phyloP scores from a whole-genome alignment of 2,329 filamentous ascomycete genomes.

The Pestalotiopsis fici region DNA sequence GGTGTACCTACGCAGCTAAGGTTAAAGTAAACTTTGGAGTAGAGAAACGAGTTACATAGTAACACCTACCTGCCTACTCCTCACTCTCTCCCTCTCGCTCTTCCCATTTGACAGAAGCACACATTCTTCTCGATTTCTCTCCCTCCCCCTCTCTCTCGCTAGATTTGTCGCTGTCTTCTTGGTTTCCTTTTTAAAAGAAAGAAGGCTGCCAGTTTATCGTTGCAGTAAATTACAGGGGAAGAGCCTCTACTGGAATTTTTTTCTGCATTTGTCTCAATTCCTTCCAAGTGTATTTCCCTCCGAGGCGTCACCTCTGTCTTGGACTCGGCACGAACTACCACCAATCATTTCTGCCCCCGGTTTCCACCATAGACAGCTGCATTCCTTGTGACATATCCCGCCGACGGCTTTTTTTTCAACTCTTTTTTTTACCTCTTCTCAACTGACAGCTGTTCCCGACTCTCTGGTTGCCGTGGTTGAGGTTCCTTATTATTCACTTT shows the following conservation, averaged over 20 bases:
- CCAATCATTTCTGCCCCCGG: slow-evolving; percentile 9
- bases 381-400: slow-evolving; percentile 26
- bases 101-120: background rate
- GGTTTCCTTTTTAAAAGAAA: slow-evolving; percentile 18
- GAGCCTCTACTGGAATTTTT: slow-evolving; percentile 18
- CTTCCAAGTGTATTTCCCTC: slow-evolving; percentile 22
- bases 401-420: slow-evolving; percentile 12
- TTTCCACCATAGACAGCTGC: slow-evolving; percentile 23
- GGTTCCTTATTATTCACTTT: slow-evolving; percentile 7
- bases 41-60: background rate
- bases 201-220: slow-evolving; percentile 11
- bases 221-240: background rate
- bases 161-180: background rate
- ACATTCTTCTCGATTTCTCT: slow-evolving; percentile 6
- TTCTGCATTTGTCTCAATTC: slow-evolving; percentile 24
- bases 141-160: slow-evolving; percentile 16
- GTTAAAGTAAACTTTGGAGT: background rate
- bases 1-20: background rate
- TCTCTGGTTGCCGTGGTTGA: slow-evolving; percentile 13
- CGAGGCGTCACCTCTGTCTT: slow-evolving; percentile 26
- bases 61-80: no score
- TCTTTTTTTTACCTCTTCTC: slow-evolving; percentile 12
- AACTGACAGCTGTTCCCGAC: background rate
- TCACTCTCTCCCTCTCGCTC: background rate
- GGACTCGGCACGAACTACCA: slow-evolving; percentile 18